phyloP scores from a whole-genome alignment of 495 filamentous ascomycete species.

The Annulohypoxylon maeteangense region DNA sequence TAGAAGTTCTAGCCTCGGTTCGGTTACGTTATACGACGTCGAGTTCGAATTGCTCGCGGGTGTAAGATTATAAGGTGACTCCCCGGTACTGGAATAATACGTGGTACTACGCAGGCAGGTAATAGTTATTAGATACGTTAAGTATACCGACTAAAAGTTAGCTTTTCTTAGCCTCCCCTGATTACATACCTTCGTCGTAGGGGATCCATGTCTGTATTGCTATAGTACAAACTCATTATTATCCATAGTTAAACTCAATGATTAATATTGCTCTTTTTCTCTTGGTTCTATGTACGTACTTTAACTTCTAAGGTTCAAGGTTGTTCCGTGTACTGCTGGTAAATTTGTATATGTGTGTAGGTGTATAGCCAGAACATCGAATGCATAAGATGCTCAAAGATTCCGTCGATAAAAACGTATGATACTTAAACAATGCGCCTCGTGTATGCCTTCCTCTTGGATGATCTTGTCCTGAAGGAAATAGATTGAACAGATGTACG shows the following conservation, averaged over 20 bases:
- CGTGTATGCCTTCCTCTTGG: not conserved
- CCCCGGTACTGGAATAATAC: slow-evolving; percentile 5
- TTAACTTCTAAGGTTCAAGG: not conserved
- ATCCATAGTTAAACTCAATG: not conserved
- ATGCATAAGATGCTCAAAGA: not conserved
- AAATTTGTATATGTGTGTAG: not conserved
- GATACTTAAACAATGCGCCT: not conserved
- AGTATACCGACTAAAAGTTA: not conserved
- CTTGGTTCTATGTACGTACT: not conserved
- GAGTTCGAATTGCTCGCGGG: not conserved
- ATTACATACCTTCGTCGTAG: not conserved
- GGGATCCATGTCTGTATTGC: not conserved
- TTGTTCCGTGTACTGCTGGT: not conserved
- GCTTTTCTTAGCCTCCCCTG: not conserved
- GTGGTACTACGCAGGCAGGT: not conserved
- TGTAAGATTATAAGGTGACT: not conserved
- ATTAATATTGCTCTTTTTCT: not conserved
- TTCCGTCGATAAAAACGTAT: not conserved
- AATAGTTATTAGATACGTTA: not conserved
- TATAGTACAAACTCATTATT: not conserved
- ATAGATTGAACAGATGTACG: slow-evolving; percentile 6
- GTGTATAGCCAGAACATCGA: not conserved
- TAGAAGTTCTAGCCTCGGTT: slow-evolving; percentile 32
- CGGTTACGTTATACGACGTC: slow-evolving; percentile 15
- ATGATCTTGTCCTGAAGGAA: slow-evolving; percentile 13